Conservation (phyloP, 805 yeast species). For the Schwanniomyces occidentalis region DNA sequence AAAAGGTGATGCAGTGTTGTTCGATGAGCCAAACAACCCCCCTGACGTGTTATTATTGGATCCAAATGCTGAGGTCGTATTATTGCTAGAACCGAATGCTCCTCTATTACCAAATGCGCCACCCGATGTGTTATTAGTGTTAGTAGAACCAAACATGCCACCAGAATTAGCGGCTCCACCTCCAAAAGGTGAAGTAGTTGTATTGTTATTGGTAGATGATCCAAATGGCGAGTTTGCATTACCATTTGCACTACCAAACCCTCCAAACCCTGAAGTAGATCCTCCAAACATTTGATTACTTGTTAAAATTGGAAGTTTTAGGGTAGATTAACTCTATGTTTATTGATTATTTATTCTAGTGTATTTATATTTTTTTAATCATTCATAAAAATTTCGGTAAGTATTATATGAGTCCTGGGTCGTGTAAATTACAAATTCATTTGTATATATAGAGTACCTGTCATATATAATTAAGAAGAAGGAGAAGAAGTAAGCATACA, state of each 20-base stretch:
- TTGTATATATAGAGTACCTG: neutral
- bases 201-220: slow-evolving; percentile 19
- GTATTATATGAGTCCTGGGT: neutral
- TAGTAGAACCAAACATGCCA: slow-evolving; percentile 22
- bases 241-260: slow-evolving; percentile 33
- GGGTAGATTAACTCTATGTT: neutral
- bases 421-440: slow-evolving; percentile 6
- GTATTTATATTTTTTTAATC: neutral
- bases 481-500: neutral
- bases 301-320: neutral
- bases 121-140: slow-evolving; percentile 20
- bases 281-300: slow-evolving; percentile 46
- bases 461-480: neutral
- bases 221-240: slow-evolving; percentile 39
- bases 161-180: slow-evolving; percentile 21
- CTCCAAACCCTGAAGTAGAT: slow-evolving; percentile 53
- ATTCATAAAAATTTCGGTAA: slow-evolving; percentile 2
- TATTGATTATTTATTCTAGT: too few relatives aligned
- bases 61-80: slow-evolving; percentile 26
- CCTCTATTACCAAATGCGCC: slow-evolving; percentile 23
- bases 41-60: slow-evolving; percentile 15
- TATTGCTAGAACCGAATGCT: slow-evolving; percentile 22
- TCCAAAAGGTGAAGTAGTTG: slow-evolving; percentile 25
- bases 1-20: slow-evolving; percentile 24
- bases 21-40: slow-evolving; percentile 28